Evolutionary conservation across 805 yeast species (phyloP), one percentile per base, ranked within the genome.

Genomic region (Saccharomycopsis sp.): DNA sequence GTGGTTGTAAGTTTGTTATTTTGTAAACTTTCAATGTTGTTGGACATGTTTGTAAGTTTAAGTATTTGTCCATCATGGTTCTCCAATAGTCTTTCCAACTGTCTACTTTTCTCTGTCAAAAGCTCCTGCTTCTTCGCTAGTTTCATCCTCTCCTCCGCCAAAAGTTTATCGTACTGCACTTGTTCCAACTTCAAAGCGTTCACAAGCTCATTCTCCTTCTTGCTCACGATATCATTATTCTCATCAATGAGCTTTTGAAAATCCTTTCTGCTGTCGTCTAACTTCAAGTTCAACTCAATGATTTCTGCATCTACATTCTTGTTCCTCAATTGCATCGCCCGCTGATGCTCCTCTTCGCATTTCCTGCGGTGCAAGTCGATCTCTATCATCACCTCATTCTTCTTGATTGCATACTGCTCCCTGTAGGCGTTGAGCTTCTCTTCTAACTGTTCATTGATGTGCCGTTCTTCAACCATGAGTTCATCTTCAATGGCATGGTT

Each of bases 371-470:
- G 10, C 6, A 8, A 34, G 16, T 37, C 13, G 5, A 30, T 26
- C 15, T 38, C 22, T 10, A 19, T 16, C 9, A 8, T n/a, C 13
- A 38, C 7, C 4, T 10, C 31, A 5, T 32, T 5, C 19, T 16
- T 9, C 15, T 36, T 15, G 13, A 30, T 18, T 16, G 16, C 27
- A 13, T 18, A n/a, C 12, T 37, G 20, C 22, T 31, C 20, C 17
- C 34, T 42, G 15, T 19, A 16, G 27, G 27, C 10, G 21, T 42
- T 39, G 9, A 36, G 12, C 18, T 43, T 9, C 27, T 25, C 27
- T 10, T 25, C n/a, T 9, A 25, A n/a, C 9, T 25, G 27, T 25
- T 9, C 27, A 25, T 25, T 25, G 27, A n/a, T n/a, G n/a, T n/a
- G 27, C 27, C 9, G 27, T 25, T 25, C 27, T 25, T n/a, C 27